phyloP scores from a whole-genome alignment of 106 monocot species.

The Gastrodia elata region DNA sequence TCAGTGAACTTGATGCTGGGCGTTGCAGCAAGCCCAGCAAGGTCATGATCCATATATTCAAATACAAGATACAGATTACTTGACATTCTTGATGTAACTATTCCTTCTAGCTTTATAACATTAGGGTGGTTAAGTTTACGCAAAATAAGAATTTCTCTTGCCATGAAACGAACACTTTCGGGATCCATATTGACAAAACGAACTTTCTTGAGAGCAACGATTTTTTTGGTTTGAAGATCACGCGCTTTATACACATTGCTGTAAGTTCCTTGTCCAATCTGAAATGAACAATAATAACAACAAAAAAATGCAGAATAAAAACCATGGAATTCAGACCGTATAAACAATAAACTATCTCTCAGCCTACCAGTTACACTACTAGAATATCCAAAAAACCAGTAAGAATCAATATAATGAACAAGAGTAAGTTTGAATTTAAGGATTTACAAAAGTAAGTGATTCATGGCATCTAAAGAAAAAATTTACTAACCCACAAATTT shows the following conservation, averaged over 20 bases:
- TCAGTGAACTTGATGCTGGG: slow-evolving; percentile 47
- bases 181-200: slow-evolving; percentile 53
- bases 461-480: background rate
- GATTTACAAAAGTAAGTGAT: background rate
- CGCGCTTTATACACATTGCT: slow-evolving; percentile 49
- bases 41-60: slow-evolving; percentile 70
- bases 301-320: background rate
- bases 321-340: too few relatives aligned
- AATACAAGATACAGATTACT: slow-evolving; percentile 54
- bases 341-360: too few relatives aligned
- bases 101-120: slow-evolving; percentile 44
- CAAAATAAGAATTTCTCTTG: slow-evolving; percentile 54
- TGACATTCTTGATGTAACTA: slow-evolving; percentile 40
- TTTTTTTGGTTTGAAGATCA: slow-evolving; percentile 38
- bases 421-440: background rate
- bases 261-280: slow-evolving; percentile 73
- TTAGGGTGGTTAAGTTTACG: slow-evolving; percentile 50
- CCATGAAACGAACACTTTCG: slow-evolving; percentile 66
- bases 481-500: background rate
- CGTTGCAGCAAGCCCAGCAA: slow-evolving; percentile 45
- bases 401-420: background rate
- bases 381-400: too few relatives aligned
- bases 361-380: too few relatives aligned
- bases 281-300: slow-evolving; percentile 3
- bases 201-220: slow-evolving; percentile 61